Evolutionary conservation across 441 rosid genomes (phyloP), one percentile per base, ranked within the genome.

Genomic region (Brassica balearica): DNA sequence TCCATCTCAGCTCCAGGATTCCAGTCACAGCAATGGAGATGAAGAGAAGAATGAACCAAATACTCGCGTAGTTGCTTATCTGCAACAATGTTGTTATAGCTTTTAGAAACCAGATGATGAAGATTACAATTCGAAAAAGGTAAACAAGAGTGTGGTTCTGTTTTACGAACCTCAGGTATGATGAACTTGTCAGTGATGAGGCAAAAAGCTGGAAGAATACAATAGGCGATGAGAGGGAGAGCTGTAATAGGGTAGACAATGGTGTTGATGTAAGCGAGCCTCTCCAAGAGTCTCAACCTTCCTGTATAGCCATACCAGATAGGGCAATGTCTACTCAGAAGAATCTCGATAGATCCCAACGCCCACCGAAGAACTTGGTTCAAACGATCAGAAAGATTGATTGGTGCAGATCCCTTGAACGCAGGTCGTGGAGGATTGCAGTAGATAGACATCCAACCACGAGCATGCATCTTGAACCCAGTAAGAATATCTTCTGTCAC

Each of bases 341-440:
- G 83, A 84, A 93, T 95, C 84, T 95, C 98, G 36, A 95, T 89
- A 22, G 98, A 95, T 41, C 97, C 98, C 86, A 95, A 84, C 41
- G 98, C 98, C 98, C 98, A 95, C 27, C 98, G 87, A 82, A 95
- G 98, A 76, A 95, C 98, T 85, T 95, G 98, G 87, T 95, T 93
- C 87, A 95, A 81, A 78, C 98, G 93, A 85, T 95, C 98, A 27
- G 98, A 94, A 82, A 94, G 98, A 90, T 94, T 94, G 91, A 94
- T 94, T 34, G 98, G 98, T 75, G 98, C 98, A 81, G 98, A 95
- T 19, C 99, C 99, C 88, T 95, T 95, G 77, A 95, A 95, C 8
- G 98, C 97, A 71, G 99, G 99, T 59, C 99, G 97, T 8, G 97
- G 91, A 75, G 99, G 99, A 93, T 93, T 90, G 82, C 99, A 95